Base-by-base conservation (phyloP, 2,329 filamentous ascomycete species). In the Sphaerulina vaccinii region DNA sequence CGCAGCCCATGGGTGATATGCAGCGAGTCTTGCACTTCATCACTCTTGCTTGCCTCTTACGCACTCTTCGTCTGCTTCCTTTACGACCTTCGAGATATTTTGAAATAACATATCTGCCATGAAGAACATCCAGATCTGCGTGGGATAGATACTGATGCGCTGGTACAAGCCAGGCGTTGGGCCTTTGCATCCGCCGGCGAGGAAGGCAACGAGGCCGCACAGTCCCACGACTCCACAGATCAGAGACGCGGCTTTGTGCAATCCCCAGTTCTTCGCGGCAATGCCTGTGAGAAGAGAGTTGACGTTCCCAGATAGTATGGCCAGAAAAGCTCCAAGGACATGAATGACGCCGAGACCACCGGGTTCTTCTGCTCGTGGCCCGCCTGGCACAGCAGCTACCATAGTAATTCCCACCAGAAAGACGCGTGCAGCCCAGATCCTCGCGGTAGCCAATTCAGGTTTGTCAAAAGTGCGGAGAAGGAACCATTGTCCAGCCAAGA, bases 241-340 rank as follows among this genome's bases (percentile, higher is more conserved):
- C 29, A 56, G 16, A 15, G 50, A 53, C n/a, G 19, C n/a, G 9
- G 33, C 8, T 27, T 45, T 42, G 33, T 56, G 52, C 19, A 56
- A 6, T 7, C 37, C 19, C 40, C 39, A 37, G 5, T 42, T 24
- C 13, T 35, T 29, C 3, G 45, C 16, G 19, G 46, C 41, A 10
- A 53, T 23, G 2, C 54, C 54, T 5, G 54, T 37, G 3, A 57
- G 22, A 9, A 57, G 9, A 10, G 52, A 50, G 23, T 51, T 57
- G 7, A 55, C 23, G 15, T 55, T 57, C 2, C 43, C 52, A 5
- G 38, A 33, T 19, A 16, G 32, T 3, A 57, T 57, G 5, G 42
- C 48, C 1, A 55, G 15, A n/a, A 32, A 16, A 6, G 52, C 55
- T 23, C 55, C 55, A 16, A 55, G 13, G 1, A 37, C 13, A 42